Evolutionary conservation across 768 basidiomycete species (phyloP), one percentile per base, ranked within the genome.

Genomic region (Coprinopsis cinerea): DNA sequence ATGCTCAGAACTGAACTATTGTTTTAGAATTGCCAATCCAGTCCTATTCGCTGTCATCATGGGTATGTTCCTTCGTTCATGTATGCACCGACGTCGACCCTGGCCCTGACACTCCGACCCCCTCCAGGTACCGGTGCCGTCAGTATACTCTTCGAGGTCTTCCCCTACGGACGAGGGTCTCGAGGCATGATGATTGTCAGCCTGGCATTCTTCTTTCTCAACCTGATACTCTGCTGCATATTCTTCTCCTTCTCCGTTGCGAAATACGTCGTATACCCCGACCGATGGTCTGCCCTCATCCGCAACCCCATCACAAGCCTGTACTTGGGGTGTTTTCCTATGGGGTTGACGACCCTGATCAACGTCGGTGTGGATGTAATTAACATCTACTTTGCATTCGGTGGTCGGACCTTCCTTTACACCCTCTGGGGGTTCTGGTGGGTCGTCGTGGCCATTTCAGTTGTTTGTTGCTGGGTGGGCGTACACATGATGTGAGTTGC

Each of bases 351-450:
- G 1, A 85, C 83, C 1, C 61, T 86, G 27, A 73, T 85, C 46
- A 77, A 71, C 48, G 65, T 76, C 32, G 73, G 75, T 0, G 67
- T 77, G 17, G 64, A 64, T 4, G 65, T 77, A 30, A 63, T 81
- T n/a, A 61, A 78, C 51, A 53, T 62, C 10, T 61, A 67, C 53
- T 76, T 69, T 48, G 59, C 63, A 17, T 70, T 83, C 48, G 80
- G 79, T 0, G 82, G 82, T 11, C 67, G 57, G 34, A 45, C 57
- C 1, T 81, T 84, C 61, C 59, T 84, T 2, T 79, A 76, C 49
- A 58, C 69, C 22, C 58, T 85, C 30, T 85, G 85, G 79, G 76
- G 62, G 2, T 57, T 83, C 35, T 89, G 86, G 85, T 88, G 84
- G 86, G 37, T 81, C 34, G 81, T 85, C 54, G 65, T 79, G 1